phyloP scores from a whole-genome alignment of 495 filamentous ascomycete genomes.

The Chaetomidium leptoderma region DNA sequence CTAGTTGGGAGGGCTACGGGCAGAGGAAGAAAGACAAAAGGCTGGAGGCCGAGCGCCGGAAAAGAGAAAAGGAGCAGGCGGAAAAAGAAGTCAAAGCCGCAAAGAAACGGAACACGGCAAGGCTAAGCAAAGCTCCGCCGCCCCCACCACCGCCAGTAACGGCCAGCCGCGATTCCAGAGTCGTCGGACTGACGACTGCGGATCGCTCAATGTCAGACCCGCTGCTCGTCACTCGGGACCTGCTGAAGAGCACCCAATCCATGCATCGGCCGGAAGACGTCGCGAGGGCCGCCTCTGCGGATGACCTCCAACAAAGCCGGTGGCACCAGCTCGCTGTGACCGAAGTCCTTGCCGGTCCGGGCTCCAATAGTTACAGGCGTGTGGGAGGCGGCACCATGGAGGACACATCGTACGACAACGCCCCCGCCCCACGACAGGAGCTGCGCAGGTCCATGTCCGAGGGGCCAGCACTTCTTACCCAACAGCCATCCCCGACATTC shows the following conservation, averaged over 20 bases:
- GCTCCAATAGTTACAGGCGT: constrained; percentile 7
- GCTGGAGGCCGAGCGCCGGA: constrained; percentile 39
- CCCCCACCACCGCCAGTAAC: constrained; percentile 25
- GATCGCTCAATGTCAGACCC: constrained; percentile 36
- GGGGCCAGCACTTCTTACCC: not conserved
- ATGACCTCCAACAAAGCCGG: constrained; percentile 19
- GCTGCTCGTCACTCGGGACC: constrained; percentile 21
- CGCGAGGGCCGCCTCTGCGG: constrained; percentile 21
- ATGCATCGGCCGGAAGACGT: constrained; percentile 9
- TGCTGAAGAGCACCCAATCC: constrained; percentile 6
- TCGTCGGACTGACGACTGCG: constrained; percentile 10
- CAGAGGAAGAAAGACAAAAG: constrained; percentile 50
- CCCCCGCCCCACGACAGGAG: constrained; percentile 4
- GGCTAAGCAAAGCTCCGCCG: constrained; percentile 35
- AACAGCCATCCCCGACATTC: not conserved
- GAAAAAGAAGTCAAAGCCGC: constrained; percentile 37
- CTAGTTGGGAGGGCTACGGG: constrained; percentile 51
- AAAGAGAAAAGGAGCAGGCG: constrained; percentile 41
- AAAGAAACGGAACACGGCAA: constrained; percentile 25
- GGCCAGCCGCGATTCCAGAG: constrained; percentile 16
- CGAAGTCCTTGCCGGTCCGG: constrained; percentile 12
- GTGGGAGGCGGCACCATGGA: constrained; percentile 30
- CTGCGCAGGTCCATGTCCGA: constrained; percentile 15
- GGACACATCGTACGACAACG: constrained; percentile 2
- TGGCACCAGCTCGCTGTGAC: constrained; percentile 28